Base-by-base conservation (phyloP, 805 yeast genomes). In the Wickerhamiella domercqiae region DNA sequence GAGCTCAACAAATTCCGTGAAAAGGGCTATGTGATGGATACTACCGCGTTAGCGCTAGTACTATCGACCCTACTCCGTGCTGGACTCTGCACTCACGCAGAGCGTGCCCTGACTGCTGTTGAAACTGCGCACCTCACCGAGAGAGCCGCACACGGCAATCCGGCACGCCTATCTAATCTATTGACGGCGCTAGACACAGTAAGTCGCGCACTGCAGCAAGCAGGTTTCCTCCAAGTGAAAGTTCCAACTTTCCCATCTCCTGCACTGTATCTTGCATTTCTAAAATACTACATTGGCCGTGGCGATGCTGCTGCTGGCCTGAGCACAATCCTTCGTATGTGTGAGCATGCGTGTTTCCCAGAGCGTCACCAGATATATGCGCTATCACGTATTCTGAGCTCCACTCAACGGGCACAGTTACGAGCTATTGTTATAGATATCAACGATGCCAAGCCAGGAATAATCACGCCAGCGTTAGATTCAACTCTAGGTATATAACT, bases 61-160 rank as follows among this genome's bases (percentile, higher is more conserved):
- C 34, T 55, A 40, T 29, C 38, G 11, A 33, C 43, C 4, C 42
- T 55, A 19, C 39, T 56, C 11, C 38, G 45, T 0, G 32, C 47
- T 30, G 48, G 51, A 7, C 44, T 46, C 21, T 40, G 42, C 2
- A 32, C 43, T 18, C 44, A 39, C n/a, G 60, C 60, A 2, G 53
- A 51, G 34, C 33, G 38, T 5, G 37, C 45, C 16, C 36, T 52
- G 15, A 36, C 32, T 5, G 25, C 29, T 7, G 34, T 45, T 4
- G 34, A 44, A 3, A 32, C 14, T 13, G n/a, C 26, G 15, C 19
- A 24, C 16, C 26, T 21, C 7, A 32, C 35, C 4, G 18, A 25
- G 7, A 11, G 29, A 17, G 37, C 36, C 22, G 28, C 30, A 2
- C 9, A 21, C n/a, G 29, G 20, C 21, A 39, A 32, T 26, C 21